Percentiles rank a stretch among this genome's conserved stretches.
Evolutionary conservation across 2,329 filamentous ascomycete genomes (phyloP).

Genomic region (Aureobasidium pullulans): DNA sequence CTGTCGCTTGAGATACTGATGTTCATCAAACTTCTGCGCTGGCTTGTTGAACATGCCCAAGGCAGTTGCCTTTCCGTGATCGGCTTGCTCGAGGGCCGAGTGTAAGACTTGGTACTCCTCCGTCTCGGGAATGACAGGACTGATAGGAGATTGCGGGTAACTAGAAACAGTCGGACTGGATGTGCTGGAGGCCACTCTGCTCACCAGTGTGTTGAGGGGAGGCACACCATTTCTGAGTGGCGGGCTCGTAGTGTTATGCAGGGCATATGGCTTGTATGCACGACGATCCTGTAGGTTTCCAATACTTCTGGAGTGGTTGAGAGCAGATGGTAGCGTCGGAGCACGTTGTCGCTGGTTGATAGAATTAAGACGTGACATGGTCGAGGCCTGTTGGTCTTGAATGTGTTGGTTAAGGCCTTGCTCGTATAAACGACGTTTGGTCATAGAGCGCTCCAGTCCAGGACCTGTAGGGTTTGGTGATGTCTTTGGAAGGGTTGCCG

Average conservation of each 20-base stretch:
- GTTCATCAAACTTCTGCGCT: slow-evolving; percentile 69
- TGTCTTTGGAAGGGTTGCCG: slow-evolving; percentile 25
- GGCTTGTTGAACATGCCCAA: slow-evolving; percentile 67
- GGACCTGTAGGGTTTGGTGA: slow-evolving; percentile 25
- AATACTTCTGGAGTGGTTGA: slow-evolving; percentile 46
- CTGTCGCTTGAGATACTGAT: slow-evolving; percentile 75
- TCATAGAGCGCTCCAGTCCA: slow-evolving; percentile 55
- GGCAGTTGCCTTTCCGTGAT: slow-evolving; percentile 75
- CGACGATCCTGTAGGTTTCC: slow-evolving; percentile 54
- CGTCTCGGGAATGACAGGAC: slow-evolving; percentile 63
- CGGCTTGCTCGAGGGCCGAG: slow-evolving; percentile 62
- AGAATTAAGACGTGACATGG: slow-evolving; percentile 72
- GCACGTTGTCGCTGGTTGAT: slow-evolving; percentile 56
- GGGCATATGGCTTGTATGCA: slow-evolving; percentile 23
- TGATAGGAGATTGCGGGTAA: slow-evolving; percentile 47
- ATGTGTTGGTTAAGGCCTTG: slow-evolving; percentile 72
- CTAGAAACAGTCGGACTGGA: slow-evolving; percentile 33
- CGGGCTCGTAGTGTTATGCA: slow-evolving; percentile 33
- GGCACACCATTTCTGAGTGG: slow-evolving; percentile 14
- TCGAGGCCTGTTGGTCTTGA: slow-evolving; percentile 71
- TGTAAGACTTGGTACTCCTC: slow-evolving; percentile 58
- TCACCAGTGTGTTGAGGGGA: background rate
- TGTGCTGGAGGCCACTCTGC: slow-evolving; percentile 23
- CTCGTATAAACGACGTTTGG: slow-evolving; percentile 74
- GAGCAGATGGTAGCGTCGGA: slow-evolving; percentile 37